A percentile compares a stretch with the other conserved stretches of the same genome.
Conservation (phyloP, 371 early-diverging fungal genomes). For the Zychaea mexicana region DNA sequence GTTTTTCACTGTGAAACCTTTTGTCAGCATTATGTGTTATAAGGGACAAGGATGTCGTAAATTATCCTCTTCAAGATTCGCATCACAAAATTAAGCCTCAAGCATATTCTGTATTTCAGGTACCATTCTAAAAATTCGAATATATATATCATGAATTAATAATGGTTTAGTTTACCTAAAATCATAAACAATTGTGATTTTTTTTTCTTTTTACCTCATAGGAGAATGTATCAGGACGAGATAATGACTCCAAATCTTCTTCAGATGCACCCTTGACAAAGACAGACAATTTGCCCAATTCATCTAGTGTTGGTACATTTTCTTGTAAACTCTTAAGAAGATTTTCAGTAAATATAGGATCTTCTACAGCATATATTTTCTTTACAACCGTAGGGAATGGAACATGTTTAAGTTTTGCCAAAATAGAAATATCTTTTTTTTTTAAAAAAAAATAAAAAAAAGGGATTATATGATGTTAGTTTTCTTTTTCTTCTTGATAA, state of each 20-base stretch:
- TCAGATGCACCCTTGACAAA: conserved; percentile 68
- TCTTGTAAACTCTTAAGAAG: conserved; percentile 67
- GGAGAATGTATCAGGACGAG: conserved; percentile 85
- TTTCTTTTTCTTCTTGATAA: no score
- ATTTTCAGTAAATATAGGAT: conserved; percentile 64
- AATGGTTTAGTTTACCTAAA: no score
- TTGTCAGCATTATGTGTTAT: no score
- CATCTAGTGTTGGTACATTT: conserved; percentile 75
- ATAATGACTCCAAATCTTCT: conserved; percentile 66
- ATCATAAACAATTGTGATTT: no score
- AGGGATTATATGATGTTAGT: no score
- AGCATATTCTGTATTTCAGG: no score
- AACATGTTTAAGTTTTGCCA: conserved; percentile 69
- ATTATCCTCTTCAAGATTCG: no score
- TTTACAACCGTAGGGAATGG: conserved; percentile 59
- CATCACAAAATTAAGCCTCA: no score
- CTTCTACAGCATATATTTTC: conserved; percentile 67
- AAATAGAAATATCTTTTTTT: conserved; percentile 61
- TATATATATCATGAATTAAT: no score
- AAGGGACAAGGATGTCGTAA: no score
- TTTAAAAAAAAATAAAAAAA: neutral
- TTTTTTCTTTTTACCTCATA: conserved; percentile 63
- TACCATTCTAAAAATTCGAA: neutral
- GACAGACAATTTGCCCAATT: conserved; percentile 70
- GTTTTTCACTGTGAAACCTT: no score